Conservation (phyloP, 371 early-diverging fungal species). For the Sporodiniella umbellata region DNA sequence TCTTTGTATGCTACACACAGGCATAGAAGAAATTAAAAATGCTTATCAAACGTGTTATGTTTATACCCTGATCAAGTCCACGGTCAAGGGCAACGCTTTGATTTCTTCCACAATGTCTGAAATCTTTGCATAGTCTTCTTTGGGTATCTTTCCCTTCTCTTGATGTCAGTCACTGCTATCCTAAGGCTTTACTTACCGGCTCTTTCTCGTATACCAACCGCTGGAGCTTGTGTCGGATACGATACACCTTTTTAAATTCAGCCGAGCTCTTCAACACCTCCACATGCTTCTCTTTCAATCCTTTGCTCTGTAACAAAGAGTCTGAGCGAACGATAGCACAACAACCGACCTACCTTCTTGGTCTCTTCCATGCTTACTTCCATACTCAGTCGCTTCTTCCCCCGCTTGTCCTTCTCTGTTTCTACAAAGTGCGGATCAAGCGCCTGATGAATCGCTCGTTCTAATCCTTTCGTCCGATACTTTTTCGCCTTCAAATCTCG, state of each 20-base stretch:
- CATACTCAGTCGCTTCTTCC: constrained; percentile 3
- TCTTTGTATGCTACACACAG: constrained; percentile 40
- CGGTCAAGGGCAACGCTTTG: constrained; percentile 25
- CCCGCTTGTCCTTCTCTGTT: constrained; percentile 12
- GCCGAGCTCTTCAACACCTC: constrained; percentile 16
- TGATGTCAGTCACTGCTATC: not conserved
- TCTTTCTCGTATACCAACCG: constrained; percentile 34
- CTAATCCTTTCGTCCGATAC: constrained; percentile 46
- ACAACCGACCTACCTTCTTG: not conserved
- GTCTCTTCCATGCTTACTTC: not conserved
- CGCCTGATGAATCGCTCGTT: constrained; percentile 38
- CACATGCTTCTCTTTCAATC: constrained; percentile 1
- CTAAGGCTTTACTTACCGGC: constrained; percentile 12
- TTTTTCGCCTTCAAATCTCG: constrained; percentile 49
- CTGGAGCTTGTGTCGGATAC: constrained; percentile 30
- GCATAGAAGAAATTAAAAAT: too few species aligned
- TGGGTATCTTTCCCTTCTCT: constrained; percentile 25
- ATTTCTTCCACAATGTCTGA: constrained; percentile 28
- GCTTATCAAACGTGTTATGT: not conserved
- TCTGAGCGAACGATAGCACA: too few species aligned
- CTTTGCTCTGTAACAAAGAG: too few species aligned
- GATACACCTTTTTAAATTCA: constrained; percentile 19
- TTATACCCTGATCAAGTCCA: constrained; percentile 28
- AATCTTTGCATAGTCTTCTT: constrained; percentile 26
- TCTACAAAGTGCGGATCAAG: constrained; percentile 21